Percentiles rank a stretch among this genome's conserved stretches.
These are phyloP conservation scores for Pestalotiopsis sp. DNA, from an alignment of 2,329 filamentous ascomycete genomes.

Conservation along the genomic window DNA sequence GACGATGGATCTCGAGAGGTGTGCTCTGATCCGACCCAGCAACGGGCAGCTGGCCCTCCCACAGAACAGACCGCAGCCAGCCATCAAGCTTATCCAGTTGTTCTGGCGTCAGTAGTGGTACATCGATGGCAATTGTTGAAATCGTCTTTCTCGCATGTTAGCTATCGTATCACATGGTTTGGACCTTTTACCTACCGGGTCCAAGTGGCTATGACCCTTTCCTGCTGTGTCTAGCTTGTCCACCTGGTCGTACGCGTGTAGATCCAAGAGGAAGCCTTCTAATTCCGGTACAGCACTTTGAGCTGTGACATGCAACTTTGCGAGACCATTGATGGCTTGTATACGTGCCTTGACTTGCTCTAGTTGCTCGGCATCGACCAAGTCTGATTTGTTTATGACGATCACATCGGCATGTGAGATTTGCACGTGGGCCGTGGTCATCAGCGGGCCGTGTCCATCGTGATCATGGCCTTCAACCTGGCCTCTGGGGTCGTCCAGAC, in stretches of 20 bases:
- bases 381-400: conserved; percentile 89
- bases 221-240: conserved; percentile 67
- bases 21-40: conserved; percentile 32
- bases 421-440: conserved; percentile 93
- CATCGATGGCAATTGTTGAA: conserved; percentile 73
- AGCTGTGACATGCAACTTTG: conserved; percentile 79
- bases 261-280: conserved; percentile 82
- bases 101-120: conserved; percentile 57
- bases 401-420: conserved; percentile 97
- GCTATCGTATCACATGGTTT: neutral
- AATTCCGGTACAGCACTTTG: conserved; percentile 78
- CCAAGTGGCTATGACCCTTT: conserved; percentile 87
- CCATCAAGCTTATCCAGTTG: conserved; percentile 68
- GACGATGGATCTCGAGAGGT: conserved; percentile 78
- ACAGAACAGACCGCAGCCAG: conserved; percentile 82
- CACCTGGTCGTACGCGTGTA: conserved; percentile 90
- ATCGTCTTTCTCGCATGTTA: conserved; percentile 62
- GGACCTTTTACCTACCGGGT: conserved; percentile 61
- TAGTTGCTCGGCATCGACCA: conserved; percentile 72
- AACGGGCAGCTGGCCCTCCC: conserved; percentile 69
- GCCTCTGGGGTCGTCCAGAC: conserved; percentile 70
- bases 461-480: conserved; percentile 54
- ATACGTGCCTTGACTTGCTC: conserved; percentile 70
- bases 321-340: conserved; percentile 83
- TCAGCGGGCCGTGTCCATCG: conserved; percentile 60